Conservation (phyloP, 2,329 filamentous ascomycete species). For the Epicoccum sorghinum region DNA sequence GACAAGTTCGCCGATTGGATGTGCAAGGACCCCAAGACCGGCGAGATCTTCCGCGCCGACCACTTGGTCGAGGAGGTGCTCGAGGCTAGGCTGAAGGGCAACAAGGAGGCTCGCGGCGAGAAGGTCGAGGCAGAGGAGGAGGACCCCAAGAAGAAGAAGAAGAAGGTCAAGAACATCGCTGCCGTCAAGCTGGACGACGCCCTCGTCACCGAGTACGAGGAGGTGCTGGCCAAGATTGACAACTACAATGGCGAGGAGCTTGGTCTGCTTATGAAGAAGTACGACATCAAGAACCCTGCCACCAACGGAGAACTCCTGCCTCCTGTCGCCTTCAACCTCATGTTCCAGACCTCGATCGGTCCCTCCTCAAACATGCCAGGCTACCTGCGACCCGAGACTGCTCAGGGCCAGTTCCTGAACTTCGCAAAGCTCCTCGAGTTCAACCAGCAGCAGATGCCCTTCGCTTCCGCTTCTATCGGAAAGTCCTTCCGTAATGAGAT, state of each 20-base stretch:
- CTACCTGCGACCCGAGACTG: slow-evolving; percentile 75
- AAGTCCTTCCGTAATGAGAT: slow-evolving; percentile 99
- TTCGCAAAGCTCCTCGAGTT: slow-evolving; percentile 96
- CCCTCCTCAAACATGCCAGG: slow-evolving; percentile 85
- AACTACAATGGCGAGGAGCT: slow-evolving; percentile 91
- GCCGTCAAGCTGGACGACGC: slow-evolving; percentile 86
- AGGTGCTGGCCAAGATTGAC: slow-evolving; percentile 89
- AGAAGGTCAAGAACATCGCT: slow-evolving; percentile 65
- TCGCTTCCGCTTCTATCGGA: slow-evolving; percentile 95
- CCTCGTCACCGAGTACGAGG: slow-evolving; percentile 87
- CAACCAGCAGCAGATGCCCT: slow-evolving; percentile 94
- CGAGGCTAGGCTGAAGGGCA: slow-evolving; percentile 82
- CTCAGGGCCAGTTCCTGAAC: slow-evolving; percentile 97
- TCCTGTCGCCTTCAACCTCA: slow-evolving; percentile 94
- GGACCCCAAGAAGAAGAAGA: slow-evolving; percentile 87
- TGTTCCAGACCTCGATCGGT: slow-evolving; percentile 97
- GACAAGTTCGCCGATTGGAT: slow-evolving; percentile 99
- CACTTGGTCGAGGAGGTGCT: slow-evolving; percentile 96
- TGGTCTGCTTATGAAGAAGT: slow-evolving; percentile 82
- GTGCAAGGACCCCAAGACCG: slow-evolving; percentile 98
- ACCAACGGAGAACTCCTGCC: slow-evolving; percentile 78
- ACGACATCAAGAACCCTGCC: slow-evolving; percentile 86
- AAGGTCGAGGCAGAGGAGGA: slow-evolving; percentile 78
- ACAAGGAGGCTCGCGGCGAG: slow-evolving; percentile 89
- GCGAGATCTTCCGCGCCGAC: slow-evolving; percentile 94